Base-by-base conservation (phyloP, 1,284 basidiomycete genomes). In the Erythrobasidium hasegawianum region DNA sequence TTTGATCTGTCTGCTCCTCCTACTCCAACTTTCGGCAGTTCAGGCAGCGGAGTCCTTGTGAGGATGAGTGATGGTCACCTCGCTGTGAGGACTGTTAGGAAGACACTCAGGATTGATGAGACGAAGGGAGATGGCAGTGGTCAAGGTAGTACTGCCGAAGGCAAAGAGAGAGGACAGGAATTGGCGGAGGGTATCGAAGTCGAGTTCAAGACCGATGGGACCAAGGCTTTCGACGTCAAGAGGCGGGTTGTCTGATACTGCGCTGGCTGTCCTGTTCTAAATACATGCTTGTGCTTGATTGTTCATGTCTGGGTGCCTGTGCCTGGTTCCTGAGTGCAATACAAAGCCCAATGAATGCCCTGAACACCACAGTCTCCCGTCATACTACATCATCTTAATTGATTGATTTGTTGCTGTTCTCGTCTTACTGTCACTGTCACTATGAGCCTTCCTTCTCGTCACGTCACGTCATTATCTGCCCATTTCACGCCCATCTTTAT, bases 171-270 rank as follows among this genome's bases (percentile, higher is more conserved):
- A 27, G 13, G 33, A 16, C 61, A 64, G 56, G 62, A 65, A 27
- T 56, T 65, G 26, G 29, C 18, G 29, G 62, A 65, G 45, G 62
- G 62, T 3, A 52, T 41, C n/a, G 62, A 65, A 20, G 62, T 65
- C 10, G 55, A 57, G n/a, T 65, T 58, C 62, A 65, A 47, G 27
- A 57, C 56, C 14, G 62, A 65, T 45, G 62, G 62, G 22, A 55
- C 39, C 33, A 57, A 53, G 56, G 62, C 62, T 18, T 65, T 65
- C 26, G 55, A 58, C 47, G 56, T 65, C n/a, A 50, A 49, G 45
- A 57, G 56, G 39, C 33, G 62, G 14, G 11, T 40, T 7, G 41
- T 33, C 5, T 33, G 11, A 11, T 11, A 11, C 45, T 47, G 45
- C 22, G 10, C n/a, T 47, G 45, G 7, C 45, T 24, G n/a, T 47